Conservation (phyloP, 768 basidiomycete species). For the Cyclocybe cylindracea region DNA sequence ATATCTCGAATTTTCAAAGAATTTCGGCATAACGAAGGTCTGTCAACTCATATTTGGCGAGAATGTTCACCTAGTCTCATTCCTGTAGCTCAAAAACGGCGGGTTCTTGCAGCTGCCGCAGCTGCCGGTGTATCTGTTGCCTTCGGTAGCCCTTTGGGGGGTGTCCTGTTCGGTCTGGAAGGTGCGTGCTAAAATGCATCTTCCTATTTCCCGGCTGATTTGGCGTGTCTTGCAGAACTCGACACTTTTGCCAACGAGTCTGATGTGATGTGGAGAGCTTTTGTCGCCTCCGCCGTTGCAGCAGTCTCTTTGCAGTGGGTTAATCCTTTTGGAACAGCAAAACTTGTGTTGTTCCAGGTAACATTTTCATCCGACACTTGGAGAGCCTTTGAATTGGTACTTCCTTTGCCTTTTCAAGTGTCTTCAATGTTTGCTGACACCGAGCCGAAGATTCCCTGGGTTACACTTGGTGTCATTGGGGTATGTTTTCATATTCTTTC, state of each 20-base stretch:
- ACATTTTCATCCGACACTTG: slow-evolving; percentile 61
- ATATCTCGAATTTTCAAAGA: slow-evolving; percentile 66
- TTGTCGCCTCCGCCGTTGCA: slow-evolving; percentile 86
- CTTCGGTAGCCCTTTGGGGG: slow-evolving; percentile 85
- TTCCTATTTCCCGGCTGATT: not conserved
- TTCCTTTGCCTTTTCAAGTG: slow-evolving; percentile 9
- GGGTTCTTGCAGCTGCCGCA: slow-evolving; percentile 79
- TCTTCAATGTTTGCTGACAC: not conserved
- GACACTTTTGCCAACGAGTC: slow-evolving; percentile 71
- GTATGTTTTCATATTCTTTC: slow-evolving; percentile 33
- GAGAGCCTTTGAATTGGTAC: slow-evolving; percentile 72
- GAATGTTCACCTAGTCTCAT: not conserved
- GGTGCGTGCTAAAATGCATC: slow-evolving; percentile 28
- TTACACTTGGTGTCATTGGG: slow-evolving; percentile 61
- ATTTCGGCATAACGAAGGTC: slow-evolving; percentile 79
- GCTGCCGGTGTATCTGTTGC: slow-evolving; percentile 88
- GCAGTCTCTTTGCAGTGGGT: slow-evolving; percentile 83
- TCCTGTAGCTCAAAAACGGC: slow-evolving; percentile 72
- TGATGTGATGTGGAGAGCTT: slow-evolving; percentile 85
- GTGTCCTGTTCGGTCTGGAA: slow-evolving; percentile 85
- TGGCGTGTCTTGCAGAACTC: slow-evolving; percentile 42
- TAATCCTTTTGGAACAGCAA: slow-evolving; percentile 84
- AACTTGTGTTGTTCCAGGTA: slow-evolving; percentile 80
- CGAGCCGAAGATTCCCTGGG: slow-evolving; percentile 64
- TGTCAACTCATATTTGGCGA: not conserved